Evolutionary conservation across 805 yeast genomes (phyloP).

Genomic region (Candida tallmaniae): DNA sequence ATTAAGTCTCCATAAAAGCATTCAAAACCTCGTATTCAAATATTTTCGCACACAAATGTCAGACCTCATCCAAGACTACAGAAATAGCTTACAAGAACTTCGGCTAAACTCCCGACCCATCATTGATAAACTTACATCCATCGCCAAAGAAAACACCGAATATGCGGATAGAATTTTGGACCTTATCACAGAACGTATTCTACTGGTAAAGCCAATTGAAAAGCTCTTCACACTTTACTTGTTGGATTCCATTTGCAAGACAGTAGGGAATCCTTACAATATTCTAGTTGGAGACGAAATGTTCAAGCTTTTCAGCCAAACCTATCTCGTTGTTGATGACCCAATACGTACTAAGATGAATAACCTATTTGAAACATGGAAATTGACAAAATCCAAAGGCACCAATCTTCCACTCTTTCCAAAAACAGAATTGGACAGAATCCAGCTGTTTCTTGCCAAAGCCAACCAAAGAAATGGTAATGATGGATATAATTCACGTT

Average conservation of each 20-base stretch:
- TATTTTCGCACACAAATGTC: too few relatives aligned
- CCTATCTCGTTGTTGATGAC: conserved; percentile 77
- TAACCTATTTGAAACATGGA: conserved; percentile 86
- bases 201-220: conserved; percentile 73
- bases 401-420: conserved; percentile 73
- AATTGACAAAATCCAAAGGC: conserved; percentile 52
- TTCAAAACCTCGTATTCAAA: too few relatives aligned
- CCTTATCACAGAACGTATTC: conserved; percentile 70
- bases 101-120: conserved; percentile 89
- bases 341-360: conserved; percentile 62
- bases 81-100: conserved; percentile 64
- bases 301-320: conserved; percentile 65
- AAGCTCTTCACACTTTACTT: conserved; percentile 82
- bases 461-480: neutral
- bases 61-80: conserved; percentile 50
- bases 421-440: conserved; percentile 58
- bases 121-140: conserved; percentile 74
- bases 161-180: conserved; percentile 74
- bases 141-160: conserved; percentile 80
- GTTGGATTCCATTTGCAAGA: conserved; percentile 87
- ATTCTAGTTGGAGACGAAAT: conserved; percentile 66
- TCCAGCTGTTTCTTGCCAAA: conserved; percentile 62
- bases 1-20: too few relatives aligned
- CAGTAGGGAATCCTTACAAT: conserved; percentile 88
- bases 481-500: conserved; percentile 12